Conservation (phyloP, 2,329 filamentous ascomycete genomes). For the Leptographium procerum region DNA sequence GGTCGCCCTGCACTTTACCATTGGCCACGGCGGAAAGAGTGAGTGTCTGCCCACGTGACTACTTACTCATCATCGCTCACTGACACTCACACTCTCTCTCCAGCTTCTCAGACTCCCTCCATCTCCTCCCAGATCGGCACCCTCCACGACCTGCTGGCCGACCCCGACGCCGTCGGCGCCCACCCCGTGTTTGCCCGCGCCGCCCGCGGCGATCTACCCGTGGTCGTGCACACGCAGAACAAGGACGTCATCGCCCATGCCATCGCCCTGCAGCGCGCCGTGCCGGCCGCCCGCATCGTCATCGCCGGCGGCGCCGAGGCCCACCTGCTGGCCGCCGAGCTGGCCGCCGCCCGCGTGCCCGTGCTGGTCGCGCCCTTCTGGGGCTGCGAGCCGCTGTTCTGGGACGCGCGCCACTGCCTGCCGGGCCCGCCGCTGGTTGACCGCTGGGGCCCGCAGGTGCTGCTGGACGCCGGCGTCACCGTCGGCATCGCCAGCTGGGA, state of each 20-base stretch:
- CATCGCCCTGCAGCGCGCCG: conserved; percentile 25
- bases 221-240: conserved; percentile 28
- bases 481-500: conserved; percentile 3
- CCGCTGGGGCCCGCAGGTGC: conserved; percentile 12
- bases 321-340: conserved; percentile 14
- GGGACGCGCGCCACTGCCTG: conserved; percentile 25
- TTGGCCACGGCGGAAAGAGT: conserved; percentile 2
- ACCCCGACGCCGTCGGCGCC: not conserved
- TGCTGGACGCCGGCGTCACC: conserved; percentile 27
- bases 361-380: conserved; percentile 22
- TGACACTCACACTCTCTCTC: not conserved
- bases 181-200: not conserved
- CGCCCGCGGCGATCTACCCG: conserved; percentile 24
- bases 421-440: conserved; percentile 27
- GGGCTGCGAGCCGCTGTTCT: conserved; percentile 24
- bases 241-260: conserved; percentile 17
- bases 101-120: not conserved
- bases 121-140: conserved; percentile 1
- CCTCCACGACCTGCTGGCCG: not conserved
- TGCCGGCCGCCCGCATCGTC: conserved; percentile 21
- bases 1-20: conserved; percentile 1
- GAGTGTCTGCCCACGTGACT: not conserved
- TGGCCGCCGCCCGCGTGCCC: conserved; percentile 27
- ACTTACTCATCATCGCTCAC: not conserved
- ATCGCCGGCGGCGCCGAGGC: conserved; percentile 26